phyloP scores from a whole-genome alignment of 2,329 filamentous ascomycete genomes.

The Thielaviopsis ethacetica region DNA sequence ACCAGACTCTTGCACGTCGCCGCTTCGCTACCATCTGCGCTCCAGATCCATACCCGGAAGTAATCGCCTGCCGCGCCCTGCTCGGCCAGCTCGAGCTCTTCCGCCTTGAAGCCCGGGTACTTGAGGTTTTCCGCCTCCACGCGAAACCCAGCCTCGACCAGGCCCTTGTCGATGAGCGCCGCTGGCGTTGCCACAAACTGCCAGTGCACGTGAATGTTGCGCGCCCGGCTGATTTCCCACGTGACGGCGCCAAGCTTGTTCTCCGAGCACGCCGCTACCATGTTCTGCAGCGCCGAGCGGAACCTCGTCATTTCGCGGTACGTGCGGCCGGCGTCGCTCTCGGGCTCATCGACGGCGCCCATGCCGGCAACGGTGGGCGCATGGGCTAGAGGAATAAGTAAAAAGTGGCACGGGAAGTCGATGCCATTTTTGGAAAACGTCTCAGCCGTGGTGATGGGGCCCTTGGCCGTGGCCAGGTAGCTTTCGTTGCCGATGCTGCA shows the following conservation, averaged over 20 bases:
- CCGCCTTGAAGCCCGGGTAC: slow-evolving; percentile 33
- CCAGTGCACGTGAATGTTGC: slow-evolving; percentile 83
- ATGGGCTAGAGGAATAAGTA: slow-evolving; percentile 81
- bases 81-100: slow-evolving; percentile 33
- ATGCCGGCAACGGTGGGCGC: slow-evolving; percentile 58
- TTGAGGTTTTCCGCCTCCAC: slow-evolving; percentile 66
- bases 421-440: slow-evolving; percentile 52
- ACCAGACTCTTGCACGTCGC: slow-evolving; percentile 41
- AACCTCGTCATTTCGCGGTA: slow-evolving; percentile 74
- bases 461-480: slow-evolving; percentile 85
- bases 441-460: slow-evolving; percentile 56
- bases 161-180: slow-evolving; percentile 49
- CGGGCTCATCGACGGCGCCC: slow-evolving; percentile 31
- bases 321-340: slow-evolving; percentile 41
- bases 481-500: slow-evolving; percentile 74
- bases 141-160: slow-evolving; percentile 78
- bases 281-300: slow-evolving; percentile 57
- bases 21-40: slow-evolving; percentile 31
- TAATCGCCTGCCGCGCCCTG: slow-evolving; percentile 43
- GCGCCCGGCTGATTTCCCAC: slow-evolving; percentile 75
- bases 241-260: slow-evolving; percentile 64
- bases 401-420: slow-evolving; percentile 65
- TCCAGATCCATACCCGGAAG: slow-evolving; percentile 73
- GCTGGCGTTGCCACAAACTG: slow-evolving; percentile 69
- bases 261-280: slow-evolving; percentile 44